phyloP scores from a whole-genome alignment of 164 flowering plant genomes.

The Kalanchoe fedtschenkoi region DNA sequence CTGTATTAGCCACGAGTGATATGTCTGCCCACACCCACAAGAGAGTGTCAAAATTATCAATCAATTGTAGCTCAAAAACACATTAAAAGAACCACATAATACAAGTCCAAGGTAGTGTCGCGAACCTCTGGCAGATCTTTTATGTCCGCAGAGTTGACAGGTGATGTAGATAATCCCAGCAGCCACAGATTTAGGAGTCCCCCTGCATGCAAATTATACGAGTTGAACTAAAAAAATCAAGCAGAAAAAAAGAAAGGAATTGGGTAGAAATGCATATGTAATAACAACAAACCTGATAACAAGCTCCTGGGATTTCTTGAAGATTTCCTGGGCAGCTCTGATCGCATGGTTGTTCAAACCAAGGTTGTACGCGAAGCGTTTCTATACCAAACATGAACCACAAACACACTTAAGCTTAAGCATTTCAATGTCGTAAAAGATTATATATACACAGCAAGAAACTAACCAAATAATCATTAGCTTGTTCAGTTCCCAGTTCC shows the following conservation, averaged over 20 bases:
- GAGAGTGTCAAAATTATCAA: too few relatives aligned
- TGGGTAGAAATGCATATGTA: too few relatives aligned
- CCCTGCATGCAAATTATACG: neutral
- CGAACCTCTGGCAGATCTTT: neutral
- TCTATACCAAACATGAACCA: neutral
- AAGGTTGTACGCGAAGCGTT: neutral
- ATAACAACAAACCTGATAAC: neutral
- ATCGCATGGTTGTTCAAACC: neutral
- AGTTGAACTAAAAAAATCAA: too few relatives aligned
- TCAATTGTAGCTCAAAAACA: too few relatives aligned
- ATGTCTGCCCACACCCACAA: neutral
- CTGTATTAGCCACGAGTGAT: neutral
- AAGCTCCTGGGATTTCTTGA: neutral
- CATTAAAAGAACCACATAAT: too few relatives aligned
- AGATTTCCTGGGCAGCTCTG: constrained; percentile 5
- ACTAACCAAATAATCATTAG: neutral
- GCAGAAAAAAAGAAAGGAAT: too few relatives aligned
- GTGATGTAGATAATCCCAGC: constrained; percentile 2
- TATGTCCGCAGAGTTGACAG: constrained; percentile 5
- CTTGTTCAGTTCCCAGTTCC: neutral
- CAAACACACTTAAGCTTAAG: too few relatives aligned
- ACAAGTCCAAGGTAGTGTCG: too few relatives aligned
- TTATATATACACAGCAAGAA: too few relatives aligned
- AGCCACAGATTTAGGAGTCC: constrained; percentile 3
- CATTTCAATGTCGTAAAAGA: too few relatives aligned